Conservation (phyloP, 2,329 filamentous ascomycete genomes). For the Lachnellula arida region DNA sequence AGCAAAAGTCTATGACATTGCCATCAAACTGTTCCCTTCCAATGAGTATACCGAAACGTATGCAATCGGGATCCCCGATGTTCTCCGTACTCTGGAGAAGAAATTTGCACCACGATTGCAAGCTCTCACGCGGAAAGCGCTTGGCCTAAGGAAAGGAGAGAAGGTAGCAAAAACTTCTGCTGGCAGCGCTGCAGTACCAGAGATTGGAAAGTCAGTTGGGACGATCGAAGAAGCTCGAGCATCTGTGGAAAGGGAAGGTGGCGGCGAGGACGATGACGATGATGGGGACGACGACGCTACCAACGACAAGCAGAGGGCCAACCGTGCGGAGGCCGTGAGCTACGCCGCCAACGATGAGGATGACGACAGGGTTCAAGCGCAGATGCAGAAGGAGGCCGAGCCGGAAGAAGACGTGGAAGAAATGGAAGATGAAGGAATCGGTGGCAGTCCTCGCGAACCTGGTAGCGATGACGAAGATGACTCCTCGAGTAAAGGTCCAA, state of each 20-base stretch:
- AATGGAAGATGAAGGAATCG: slow-evolving; percentile 49
- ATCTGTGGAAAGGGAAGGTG: slow-evolving; percentile 59
- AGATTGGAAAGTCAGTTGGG: slow-evolving; percentile 63
- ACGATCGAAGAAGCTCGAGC: slow-evolving; percentile 44
- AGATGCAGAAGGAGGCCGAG: slow-evolving; percentile 54
- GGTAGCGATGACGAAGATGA: slow-evolving; percentile 32
- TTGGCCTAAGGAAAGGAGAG: slow-evolving; percentile 74
- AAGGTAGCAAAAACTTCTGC: slow-evolving; percentile 45
- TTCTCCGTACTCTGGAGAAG: slow-evolving; percentile 73
- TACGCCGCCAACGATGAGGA: slow-evolving; percentile 93
- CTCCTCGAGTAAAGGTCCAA: slow-evolving; percentile 28
- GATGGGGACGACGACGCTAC: slow-evolving; percentile 72
- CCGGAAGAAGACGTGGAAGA: slow-evolving; percentile 46
- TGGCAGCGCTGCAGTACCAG: slow-evolving; percentile 67
- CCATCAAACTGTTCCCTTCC: slow-evolving; percentile 76
- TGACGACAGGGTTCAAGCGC: slow-evolving; percentile 68
- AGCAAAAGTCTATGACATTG: slow-evolving; percentile 81
- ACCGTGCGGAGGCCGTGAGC: slow-evolving; percentile 75
- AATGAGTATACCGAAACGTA: slow-evolving; percentile 83
- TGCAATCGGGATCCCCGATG: slow-evolving; percentile 72
- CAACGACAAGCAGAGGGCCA: slow-evolving; percentile 67
- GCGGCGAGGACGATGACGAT: slow-evolving; percentile 40
- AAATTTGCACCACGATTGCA: slow-evolving; percentile 72
- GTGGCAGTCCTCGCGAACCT: slow-evolving; percentile 42
- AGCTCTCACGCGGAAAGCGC: slow-evolving; percentile 66